These are phyloP conservation scores for Lathyrus oleraceus DNA, from an alignment of 306 rosid species.

Conservation along the genomic window DNA sequence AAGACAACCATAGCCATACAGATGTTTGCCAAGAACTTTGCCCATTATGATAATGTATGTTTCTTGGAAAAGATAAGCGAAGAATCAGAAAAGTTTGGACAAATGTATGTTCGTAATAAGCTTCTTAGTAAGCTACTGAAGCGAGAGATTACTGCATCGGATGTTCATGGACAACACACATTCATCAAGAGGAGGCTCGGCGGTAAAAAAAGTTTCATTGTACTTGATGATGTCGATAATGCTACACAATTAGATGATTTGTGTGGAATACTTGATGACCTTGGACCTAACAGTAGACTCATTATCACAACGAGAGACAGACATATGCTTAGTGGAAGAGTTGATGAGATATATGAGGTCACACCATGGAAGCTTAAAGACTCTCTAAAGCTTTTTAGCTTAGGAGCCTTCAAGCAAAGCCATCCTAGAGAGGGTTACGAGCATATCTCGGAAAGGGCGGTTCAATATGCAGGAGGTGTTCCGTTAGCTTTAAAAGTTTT, in stretches of 20 bases:
- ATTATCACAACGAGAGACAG: constrained; percentile 26
- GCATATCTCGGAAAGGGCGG: neutral
- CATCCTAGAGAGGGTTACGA: neutral
- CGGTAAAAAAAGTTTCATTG: constrained; percentile 3
- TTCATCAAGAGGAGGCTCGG: constrained; percentile 5
- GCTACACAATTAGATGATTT: neutral
- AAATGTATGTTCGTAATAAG: neutral
- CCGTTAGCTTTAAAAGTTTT: constrained; percentile 30
- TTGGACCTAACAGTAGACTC: neutral
- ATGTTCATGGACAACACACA: neutral
- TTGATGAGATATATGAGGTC: neutral
- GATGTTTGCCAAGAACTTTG: constrained; percentile 21
- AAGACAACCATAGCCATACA: constrained; percentile 28
- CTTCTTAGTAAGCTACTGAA: constrained; percentile 11
- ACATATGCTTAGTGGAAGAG: neutral
- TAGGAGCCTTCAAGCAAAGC: neutral
- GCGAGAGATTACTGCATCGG: neutral
- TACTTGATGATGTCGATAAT: constrained; percentile 14
- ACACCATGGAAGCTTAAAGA: neutral
- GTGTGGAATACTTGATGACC: neutral
- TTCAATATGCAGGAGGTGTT: neutral
- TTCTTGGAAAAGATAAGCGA: constrained; percentile 19
- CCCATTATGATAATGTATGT: constrained; percentile 17
- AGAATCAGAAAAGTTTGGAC: neutral
- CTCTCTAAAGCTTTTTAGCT: constrained; percentile 10